A percentile compares a stretch with the other conserved stretches of the same genome.
Conservation (phyloP, 306 rosid genomes). For the Citrullus amarus region DNA sequence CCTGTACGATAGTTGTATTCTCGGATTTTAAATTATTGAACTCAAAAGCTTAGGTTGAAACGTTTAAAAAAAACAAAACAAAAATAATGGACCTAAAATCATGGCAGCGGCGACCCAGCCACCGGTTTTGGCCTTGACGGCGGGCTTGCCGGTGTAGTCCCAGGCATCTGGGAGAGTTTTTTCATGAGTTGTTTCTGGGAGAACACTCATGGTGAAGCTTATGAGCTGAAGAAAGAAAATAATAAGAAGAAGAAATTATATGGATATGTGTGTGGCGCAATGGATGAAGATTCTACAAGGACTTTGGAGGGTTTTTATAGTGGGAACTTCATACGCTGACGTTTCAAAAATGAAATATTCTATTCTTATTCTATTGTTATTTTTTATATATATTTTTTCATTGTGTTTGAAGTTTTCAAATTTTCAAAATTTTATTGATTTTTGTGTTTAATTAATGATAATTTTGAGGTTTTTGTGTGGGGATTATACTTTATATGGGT, state of each 20-base stretch:
- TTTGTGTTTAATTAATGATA: not conserved
- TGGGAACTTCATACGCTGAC: not conserved
- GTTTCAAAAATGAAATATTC: not conserved
- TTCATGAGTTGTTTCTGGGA: slow-evolving; percentile 35
- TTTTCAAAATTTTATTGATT: not conserved
- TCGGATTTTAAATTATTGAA: not conserved
- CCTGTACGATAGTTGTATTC: slow-evolving; percentile 20
- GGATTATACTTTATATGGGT: not conserved
- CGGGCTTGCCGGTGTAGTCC: slow-evolving; percentile 59
- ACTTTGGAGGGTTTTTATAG: not conserved
- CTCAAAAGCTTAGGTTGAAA: not conserved
- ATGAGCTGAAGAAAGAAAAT: not conserved
- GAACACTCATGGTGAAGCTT: slow-evolving; percentile 1
- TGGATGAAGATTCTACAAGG: not conserved
- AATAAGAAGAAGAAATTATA: not conserved
- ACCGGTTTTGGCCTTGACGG: slow-evolving; percentile 49
- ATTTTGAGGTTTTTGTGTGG: not conserved
- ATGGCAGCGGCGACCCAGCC: slow-evolving; percentile 75
- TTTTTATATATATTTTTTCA: not conserved
- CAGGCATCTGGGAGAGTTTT: slow-evolving; percentile 60
- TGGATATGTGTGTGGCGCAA: not conserved
- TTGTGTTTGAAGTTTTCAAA: not conserved
- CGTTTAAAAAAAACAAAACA: not conserved
- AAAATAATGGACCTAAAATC: slow-evolving; percentile 37
- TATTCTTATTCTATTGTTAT: not conserved